Evolutionary conservation across 352 stramenopile species (phyloP).

Genomic region (Pythium rhizo-oryzae): DNA sequence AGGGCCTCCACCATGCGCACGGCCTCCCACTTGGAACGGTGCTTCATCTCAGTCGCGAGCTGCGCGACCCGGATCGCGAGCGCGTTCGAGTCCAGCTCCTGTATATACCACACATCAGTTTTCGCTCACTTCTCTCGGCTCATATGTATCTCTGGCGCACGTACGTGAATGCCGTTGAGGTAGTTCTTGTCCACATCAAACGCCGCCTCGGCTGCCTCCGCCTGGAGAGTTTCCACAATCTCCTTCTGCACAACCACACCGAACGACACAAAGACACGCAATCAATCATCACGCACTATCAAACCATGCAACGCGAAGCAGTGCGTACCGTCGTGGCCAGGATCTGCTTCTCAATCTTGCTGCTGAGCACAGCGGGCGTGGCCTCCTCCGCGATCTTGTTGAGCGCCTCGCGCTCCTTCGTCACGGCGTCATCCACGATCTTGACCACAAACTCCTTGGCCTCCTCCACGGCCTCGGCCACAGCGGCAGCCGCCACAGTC

Average conservation of each 20-base stretch:
- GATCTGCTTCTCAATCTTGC: slow-evolving; percentile 68
- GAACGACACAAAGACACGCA: slow-evolving; percentile 1
- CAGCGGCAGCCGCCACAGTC: slow-evolving; percentile 24
- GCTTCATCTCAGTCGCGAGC: slow-evolving; percentile 86
- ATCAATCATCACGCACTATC: too few relatives aligned
- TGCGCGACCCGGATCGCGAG: slow-evolving; percentile 80
- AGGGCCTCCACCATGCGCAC: slow-evolving; percentile 74
- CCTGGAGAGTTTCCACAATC: slow-evolving; percentile 60
- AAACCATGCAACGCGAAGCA: too few relatives aligned
- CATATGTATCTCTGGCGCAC: slow-evolving; percentile 6
- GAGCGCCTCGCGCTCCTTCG: slow-evolving; percentile 66
- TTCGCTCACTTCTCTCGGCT: background rate
- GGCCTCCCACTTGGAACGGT: slow-evolving; percentile 85
- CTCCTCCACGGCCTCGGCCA: slow-evolving; percentile 27
- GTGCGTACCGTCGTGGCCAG: slow-evolving; percentile 57
- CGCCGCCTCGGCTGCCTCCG: slow-evolving; percentile 55
- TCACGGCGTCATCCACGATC: slow-evolving; percentile 61
- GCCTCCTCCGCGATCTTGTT: slow-evolving; percentile 55
- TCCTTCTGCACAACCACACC: slow-evolving; percentile 44
- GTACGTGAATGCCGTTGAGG: slow-evolving; percentile 64
- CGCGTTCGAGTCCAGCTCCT: slow-evolving; percentile 71
- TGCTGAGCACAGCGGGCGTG: slow-evolving; percentile 43
- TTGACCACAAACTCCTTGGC: slow-evolving; percentile 45
- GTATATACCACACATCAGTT: background rate
- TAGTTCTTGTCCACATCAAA: slow-evolving; percentile 80